A percentile compares a stretch with the other conserved stretches of the same genome.
Evolutionary conservation across 148 eudicot genomes (phyloP).

Genomic region (Chenopodium album): DNA sequence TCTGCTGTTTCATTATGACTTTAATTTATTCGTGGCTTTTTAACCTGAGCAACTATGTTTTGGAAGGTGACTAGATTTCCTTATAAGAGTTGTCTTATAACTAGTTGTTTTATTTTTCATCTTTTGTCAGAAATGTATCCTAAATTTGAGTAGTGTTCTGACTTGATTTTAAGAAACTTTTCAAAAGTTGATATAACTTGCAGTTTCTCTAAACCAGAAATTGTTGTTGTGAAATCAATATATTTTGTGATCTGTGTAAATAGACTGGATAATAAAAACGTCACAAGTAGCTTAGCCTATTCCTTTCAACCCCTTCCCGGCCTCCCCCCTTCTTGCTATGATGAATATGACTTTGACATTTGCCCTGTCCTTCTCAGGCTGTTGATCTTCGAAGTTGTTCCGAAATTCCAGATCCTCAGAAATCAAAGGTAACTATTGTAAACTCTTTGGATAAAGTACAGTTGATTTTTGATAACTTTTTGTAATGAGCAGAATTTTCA

Average conservation of each 20-base stretch:
- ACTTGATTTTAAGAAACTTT: neutral
- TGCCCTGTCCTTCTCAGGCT: constrained; percentile 48
- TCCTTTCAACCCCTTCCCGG: neutral
- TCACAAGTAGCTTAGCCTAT: neutral
- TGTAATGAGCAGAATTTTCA: constrained; percentile 5
- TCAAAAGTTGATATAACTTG: neutral
- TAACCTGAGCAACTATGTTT: neutral
- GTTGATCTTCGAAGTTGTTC: constrained; percentile 78
- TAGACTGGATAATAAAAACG: neutral
- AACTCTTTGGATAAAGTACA: neutral
- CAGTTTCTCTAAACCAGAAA: neutral
- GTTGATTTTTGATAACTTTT: neutral
- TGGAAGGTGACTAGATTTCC: neutral
- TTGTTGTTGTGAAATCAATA: neutral
- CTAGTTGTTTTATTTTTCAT: too few species aligned
- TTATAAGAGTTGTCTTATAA: too few species aligned
- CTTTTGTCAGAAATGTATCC: neutral
- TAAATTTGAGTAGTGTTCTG: neutral
- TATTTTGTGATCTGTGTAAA: neutral
- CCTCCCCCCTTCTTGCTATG: neutral
- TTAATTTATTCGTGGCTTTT: neutral
- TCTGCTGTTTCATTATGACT: neutral
- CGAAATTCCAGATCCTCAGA: constrained; percentile 44
- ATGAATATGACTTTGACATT: neutral
- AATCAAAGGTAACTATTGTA: constrained; percentile 48